Evolutionary conservation across 495 filamentous ascomycete species (phyloP), one percentile per base, ranked within the genome.

Genomic region (Cercophora samala): DNA sequence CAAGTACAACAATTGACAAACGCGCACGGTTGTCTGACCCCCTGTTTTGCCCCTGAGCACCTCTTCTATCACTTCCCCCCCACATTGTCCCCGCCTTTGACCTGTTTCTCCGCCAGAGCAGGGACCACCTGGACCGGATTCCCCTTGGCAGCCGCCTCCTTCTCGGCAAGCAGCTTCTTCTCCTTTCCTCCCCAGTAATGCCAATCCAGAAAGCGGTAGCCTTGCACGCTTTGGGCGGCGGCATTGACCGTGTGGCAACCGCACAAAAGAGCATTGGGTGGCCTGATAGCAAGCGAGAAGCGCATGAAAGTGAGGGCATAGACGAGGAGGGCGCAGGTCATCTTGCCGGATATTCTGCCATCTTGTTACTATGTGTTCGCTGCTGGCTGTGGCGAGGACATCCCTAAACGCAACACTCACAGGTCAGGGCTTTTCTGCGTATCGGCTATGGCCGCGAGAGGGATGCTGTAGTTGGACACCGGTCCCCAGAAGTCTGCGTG

Each of bases 261-360:
- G 74, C 97, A 96, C 71, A 97, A 91, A 73, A 97, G 92, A 81
- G 96, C 96, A 82, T 97, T 97, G 77, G 84, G 86, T 58, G 93
- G 93, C n/a, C 86, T 86, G 62, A 97, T 90, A 71, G 93, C 93
- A 70, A 97, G 82, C 60, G 93, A 83, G 82, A 97, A 97, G 78
- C 93, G 93, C 93, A 96, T 96, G 81, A 97, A 97, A 46, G 91
- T 93, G 25, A 83, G 90, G 56, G 91, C 91, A 83, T 97, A 97
- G 80, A 93, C 80, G 70, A 83, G 77, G 59, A 97, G 88, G 59
- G 93, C 89, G 70, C 82, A 80, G 65, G 93, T 97, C 93, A 97
- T 97, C 64, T 83, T 85, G 70, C 93, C 93, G 68, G 93, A 97
- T 77, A 97, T 97, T 69, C 93, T 97, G 64, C 23, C n/a, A 21